Percentiles rank a stretch among this genome's conserved stretches.
Conservation (phyloP, 805 yeast genomes). For the Metschnikowia vanudenii region DNA sequence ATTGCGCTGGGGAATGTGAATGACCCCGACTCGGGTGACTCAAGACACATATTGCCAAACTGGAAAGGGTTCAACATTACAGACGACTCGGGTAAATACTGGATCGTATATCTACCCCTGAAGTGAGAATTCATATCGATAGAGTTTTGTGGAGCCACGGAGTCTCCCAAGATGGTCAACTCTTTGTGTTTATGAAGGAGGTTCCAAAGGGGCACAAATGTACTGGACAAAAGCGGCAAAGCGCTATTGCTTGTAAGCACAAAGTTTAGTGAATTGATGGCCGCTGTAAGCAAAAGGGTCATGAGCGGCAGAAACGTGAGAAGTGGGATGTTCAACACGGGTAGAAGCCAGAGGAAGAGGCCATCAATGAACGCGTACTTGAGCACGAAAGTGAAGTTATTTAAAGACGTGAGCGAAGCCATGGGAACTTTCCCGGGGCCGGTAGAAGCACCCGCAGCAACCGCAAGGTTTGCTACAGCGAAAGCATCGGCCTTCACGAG, state of each 20-base stretch:
- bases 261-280: conserved; percentile 51
- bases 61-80: conserved; percentile 78
- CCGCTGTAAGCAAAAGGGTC: conserved; percentile 48
- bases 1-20: conserved; percentile 23
- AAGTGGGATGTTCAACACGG: conserved; percentile 73
- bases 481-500: conserved; percentile 48
- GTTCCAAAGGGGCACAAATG: conserved; percentile 44
- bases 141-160: conserved; percentile 37
- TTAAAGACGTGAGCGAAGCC: conserved; percentile 37
- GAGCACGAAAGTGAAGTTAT: conserved; percentile 55
- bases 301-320: conserved; percentile 61
- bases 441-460: neutral
- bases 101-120: conserved; percentile 81
- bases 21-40: conserved; percentile 27
- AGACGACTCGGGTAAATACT: conserved; percentile 87
- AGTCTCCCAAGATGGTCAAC: conserved; percentile 51
- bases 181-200: conserved; percentile 42
- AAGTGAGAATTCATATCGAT: conserved; percentile 61
- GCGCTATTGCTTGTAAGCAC: conserved; percentile 52
- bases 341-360: conserved; percentile 64
- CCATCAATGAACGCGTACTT: conserved; percentile 78
- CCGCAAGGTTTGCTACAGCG: conserved; percentile 4
- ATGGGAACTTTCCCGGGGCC: neutral
- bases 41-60: conserved; percentile 59
- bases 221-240: conserved; percentile 42